These are phyloP conservation scores for Rhizophora apiculata DNA, from an alignment of 345 rosid species.

Conservation along the genomic window DNA sequence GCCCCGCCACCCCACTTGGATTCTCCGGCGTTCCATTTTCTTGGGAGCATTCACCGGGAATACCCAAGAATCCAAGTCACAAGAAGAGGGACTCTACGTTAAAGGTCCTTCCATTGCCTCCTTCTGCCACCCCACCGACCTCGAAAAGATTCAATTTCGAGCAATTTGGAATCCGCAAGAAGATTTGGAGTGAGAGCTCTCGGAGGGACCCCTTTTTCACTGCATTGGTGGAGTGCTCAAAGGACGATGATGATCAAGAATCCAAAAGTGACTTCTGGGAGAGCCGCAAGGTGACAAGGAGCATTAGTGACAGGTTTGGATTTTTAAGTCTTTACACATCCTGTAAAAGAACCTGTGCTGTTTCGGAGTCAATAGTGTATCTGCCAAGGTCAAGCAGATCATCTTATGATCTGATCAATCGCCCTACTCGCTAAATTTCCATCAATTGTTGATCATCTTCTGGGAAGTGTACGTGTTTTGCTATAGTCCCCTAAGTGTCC, in stretches of 20 bases:
- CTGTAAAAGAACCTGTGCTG: conserved; percentile 60
- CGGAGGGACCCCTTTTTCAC: conserved; percentile 65
- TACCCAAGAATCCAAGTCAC: conserved; percentile 57
- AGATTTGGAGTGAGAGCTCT: conserved; percentile 16
- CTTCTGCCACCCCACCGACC: conserved; percentile 34
- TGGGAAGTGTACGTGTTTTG: neutral
- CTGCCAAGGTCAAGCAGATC: conserved; percentile 48
- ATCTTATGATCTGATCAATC: conserved; percentile 34
- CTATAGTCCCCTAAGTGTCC: neutral
- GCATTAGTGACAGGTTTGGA: conserved; percentile 47
- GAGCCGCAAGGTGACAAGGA: conserved; percentile 35
- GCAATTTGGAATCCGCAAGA: conserved; percentile 24
- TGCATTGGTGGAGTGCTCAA: conserved; percentile 74
- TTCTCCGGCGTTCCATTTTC: conserved; percentile 84
- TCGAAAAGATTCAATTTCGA: conserved; percentile 23
- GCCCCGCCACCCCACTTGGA: conserved; percentile 61
- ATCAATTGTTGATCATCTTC: neutral
- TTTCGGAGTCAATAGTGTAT: conserved; percentile 69
- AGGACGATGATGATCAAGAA: conserved; percentile 33
- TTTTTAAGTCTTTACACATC: conserved; percentile 56
- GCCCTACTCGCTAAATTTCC: conserved; percentile 24
- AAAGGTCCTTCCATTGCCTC: conserved; percentile 60
- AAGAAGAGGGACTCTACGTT: conserved; percentile 28
- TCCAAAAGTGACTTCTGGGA: conserved; percentile 12
- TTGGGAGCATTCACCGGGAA: conserved; percentile 87